Percentiles rank a stretch among this genome's conserved stretches.
phyloP scores from a whole-genome alignment of 176 grass and related monocot genomes.

The sorghum (Sorghum bicolor) region Sorghum_bicolor_NCBIv3 NC_012873.2:64861001-64861500 shows the following conservation, averaged over 20 bases:
- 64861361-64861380: neutral
- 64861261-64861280: neutral
- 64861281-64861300: neutral
- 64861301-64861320: neutral
- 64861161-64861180: neutral
- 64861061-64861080: neutral
- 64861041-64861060: neutral
- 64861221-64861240: too few relatives aligned
- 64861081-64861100: too few relatives aligned
- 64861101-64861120: too few relatives aligned
- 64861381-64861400: too few relatives aligned
- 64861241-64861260: too few relatives aligned
- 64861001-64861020: too few relatives aligned
- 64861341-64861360: constrained; percentile 18
- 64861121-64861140: neutral
- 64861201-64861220: neutral
- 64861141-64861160: neutral
- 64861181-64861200: neutral
- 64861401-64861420: neutral
- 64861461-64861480: neutral
- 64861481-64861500: too few relatives aligned
- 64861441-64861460: neutral
- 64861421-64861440: neutral
- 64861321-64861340: constrained; percentile 18
- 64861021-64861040: neutral